phyloP scores from a whole-genome alignment of 2,329 filamentous ascomycete genomes.

The Zasmidium cellare region DNA sequence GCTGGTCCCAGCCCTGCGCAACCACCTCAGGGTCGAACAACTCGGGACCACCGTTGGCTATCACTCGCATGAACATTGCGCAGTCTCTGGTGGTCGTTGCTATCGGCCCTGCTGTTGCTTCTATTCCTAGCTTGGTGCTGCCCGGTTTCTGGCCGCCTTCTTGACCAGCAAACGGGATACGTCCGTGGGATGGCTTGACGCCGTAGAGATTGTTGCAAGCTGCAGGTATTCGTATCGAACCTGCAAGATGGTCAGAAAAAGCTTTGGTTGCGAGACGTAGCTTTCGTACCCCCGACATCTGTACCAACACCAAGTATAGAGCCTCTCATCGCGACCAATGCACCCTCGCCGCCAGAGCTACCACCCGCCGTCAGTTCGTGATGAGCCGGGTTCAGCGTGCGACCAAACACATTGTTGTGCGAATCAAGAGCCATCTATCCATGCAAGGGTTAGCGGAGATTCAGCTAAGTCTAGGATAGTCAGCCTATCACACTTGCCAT shows the following conservation, averaged over 20 bases:
- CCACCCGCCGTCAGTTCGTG: constrained; percentile 52
- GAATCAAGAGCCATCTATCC: constrained; percentile 48
- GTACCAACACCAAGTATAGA: constrained; percentile 54
- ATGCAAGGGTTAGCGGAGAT: too few relatives aligned
- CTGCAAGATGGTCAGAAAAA: background rate
- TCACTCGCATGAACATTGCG: constrained; percentile 55
- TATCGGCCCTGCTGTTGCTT: constrained; percentile 49
- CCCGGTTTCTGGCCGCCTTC: constrained; percentile 49
- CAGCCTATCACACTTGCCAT: constrained; percentile 28
- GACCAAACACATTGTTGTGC: constrained; percentile 54
- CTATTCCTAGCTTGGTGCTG: constrained; percentile 46
- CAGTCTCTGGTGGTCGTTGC: constrained; percentile 51
- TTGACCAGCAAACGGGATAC: constrained; percentile 56
- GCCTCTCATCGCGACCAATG: constrained; percentile 51
- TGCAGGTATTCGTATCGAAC: constrained; percentile 50
- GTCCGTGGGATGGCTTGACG: constrained; percentile 45
- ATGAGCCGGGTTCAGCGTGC: constrained; percentile 52
- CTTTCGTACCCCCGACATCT: constrained; percentile 46
- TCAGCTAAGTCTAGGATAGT: too few relatives aligned
- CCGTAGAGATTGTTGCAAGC: constrained; percentile 53
- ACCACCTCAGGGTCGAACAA: constrained; percentile 46
- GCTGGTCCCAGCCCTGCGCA: constrained; percentile 39
- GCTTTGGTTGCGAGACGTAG: background rate
- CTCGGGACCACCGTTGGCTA: constrained; percentile 57
- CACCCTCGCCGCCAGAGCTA: constrained; percentile 55